Evolutionary conservation across 148 eudicot species (phyloP), one percentile per base, ranked within the genome.

Genomic region (Cornus controversa): DNA sequence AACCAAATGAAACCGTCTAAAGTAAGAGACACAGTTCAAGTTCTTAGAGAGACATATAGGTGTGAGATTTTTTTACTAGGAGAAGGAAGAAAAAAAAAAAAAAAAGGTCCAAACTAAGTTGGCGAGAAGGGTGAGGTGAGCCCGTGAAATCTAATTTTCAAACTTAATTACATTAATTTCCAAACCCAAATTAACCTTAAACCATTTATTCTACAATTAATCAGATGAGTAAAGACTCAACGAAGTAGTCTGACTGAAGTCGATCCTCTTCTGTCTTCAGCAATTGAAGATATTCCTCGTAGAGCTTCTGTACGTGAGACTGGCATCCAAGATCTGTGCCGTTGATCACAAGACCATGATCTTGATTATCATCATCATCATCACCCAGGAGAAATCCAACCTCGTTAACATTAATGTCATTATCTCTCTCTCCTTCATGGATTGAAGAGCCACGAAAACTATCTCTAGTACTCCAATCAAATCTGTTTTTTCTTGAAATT

Each of bases 201-300:
- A 31, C 20, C 25, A 36, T 16, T 7, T 22, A 31, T 34, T 7
- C 26, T 68, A 6, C 22, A 4, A 7, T 0, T 25, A 7, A 10
- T 68, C 71, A 68, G 10, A 68, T 36, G 4, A 68, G 14, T 45
- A 68, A 22, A 18, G 71, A 68, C 25, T 68, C 71, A 28, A 73
- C 73, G 58, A 79, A 79, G 28, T 69, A 57, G 27, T 79, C 78
- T 16, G 74, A 50, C 34, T 36, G 13, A 54, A 67, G 68, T 6
- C 75, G 75, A 62, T 75, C 66, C 28, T 77, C 79, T 66, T 79
- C 86, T 24, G 83, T 74, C 77, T 80, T 81, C 25, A 86, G 79
- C 5, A 90, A 87, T 69, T 90, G 86, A 34, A 84, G 78, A 82
- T 86, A 90, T 71, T 88, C 93, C 29, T 86, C 87, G 27, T 88